Percentiles rank a stretch among this genome's conserved stretches.
These are phyloP conservation scores for Metschnikowia gruessii DNA, from an alignment of 805 yeast species.

Conservation along the genomic window DNA sequence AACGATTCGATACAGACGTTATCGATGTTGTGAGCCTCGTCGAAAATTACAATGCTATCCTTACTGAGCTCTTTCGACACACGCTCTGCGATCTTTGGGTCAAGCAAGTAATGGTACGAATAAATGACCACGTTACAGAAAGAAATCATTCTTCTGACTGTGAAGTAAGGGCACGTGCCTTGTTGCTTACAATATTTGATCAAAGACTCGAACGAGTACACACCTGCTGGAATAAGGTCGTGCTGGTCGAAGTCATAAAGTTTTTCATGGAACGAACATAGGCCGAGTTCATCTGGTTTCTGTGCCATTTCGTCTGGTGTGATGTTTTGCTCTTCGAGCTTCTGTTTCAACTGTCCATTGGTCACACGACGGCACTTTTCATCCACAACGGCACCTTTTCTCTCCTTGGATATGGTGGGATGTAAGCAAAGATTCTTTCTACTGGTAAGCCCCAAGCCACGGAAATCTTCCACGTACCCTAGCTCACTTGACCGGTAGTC, in stretches of 20 bases:
- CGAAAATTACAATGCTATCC: slow-evolving; percentile 92
- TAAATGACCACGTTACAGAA: slow-evolving; percentile 91
- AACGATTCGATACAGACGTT: slow-evolving; percentile 97
- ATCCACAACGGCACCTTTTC: slow-evolving; percentile 90
- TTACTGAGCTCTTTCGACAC: slow-evolving; percentile 90
- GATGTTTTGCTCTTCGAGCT: slow-evolving; percentile 46
- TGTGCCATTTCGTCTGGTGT: slow-evolving; percentile 51
- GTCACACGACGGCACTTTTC: slow-evolving; percentile 95
- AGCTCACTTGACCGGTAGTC: slow-evolving; percentile 77
- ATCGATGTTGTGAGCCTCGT: slow-evolving; percentile 98
- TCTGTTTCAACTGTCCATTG: slow-evolving; percentile 78
- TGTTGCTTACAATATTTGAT: slow-evolving; percentile 71
- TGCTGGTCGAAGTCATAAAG: slow-evolving; percentile 83
- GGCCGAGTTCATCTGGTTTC: slow-evolving; percentile 30
- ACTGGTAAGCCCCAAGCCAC: slow-evolving; percentile 91
- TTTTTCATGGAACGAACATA: slow-evolving; percentile 91
- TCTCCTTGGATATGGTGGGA: slow-evolving; percentile 80
- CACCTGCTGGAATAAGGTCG: slow-evolving; percentile 87
- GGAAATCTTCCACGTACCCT: slow-evolving; percentile 84
- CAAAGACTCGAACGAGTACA: slow-evolving; percentile 87
- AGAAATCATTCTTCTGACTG: slow-evolving; percentile 96
- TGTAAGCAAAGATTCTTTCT: slow-evolving; percentile 93
- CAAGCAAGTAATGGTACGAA: slow-evolving; percentile 92
- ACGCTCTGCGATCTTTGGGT: slow-evolving; percentile 95
- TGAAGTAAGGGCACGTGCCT: slow-evolving; percentile 93